phyloP scores from a whole-genome alignment of 208 protist species.

The Herpetomonas samuelpessoai region DNA sequence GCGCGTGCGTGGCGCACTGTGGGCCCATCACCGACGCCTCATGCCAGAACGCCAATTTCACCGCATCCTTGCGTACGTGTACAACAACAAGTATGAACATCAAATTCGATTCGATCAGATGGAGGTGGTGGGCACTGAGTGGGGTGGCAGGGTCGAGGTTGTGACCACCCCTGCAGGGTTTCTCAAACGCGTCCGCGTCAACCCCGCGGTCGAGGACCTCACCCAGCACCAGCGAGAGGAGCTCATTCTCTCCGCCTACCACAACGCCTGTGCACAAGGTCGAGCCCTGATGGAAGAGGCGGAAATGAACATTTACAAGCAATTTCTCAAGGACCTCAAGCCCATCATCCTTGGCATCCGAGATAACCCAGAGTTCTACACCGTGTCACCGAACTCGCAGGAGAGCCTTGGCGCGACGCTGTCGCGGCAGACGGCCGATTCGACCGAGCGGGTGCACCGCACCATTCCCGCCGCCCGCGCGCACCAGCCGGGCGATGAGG shows the following conservation, averaged over 20 bases:
- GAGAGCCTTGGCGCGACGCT: constrained; percentile 80
- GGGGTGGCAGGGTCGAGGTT: constrained; percentile 84
- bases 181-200: constrained; percentile 82
- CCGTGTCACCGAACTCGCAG: constrained; percentile 59
- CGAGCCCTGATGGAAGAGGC: constrained; percentile 81
- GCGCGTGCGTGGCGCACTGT: constrained; percentile 85
- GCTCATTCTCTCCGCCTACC: constrained; percentile 84
- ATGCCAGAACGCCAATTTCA: constrained; percentile 91
- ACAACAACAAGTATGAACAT: constrained; percentile 94
- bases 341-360: constrained; percentile 89
- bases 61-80: constrained; percentile 90
- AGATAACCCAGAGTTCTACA: constrained; percentile 93
- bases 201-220: constrained; percentile 78
- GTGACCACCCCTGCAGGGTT: constrained; percentile 81
- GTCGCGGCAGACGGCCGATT: constrained; percentile 8
- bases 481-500: constrained; percentile 62
- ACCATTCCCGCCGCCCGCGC: constrained; percentile 87
- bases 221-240: constrained; percentile 49
- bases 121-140: constrained; percentile 79
- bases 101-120: constrained; percentile 91
- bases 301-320: constrained; percentile 87
- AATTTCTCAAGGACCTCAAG: constrained; percentile 88
- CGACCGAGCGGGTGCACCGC: constrained; percentile 27
- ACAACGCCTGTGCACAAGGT: constrained; percentile 70
- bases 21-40: constrained; percentile 89